Base-by-base conservation (phyloP, 2,329 filamentous ascomycete genomes). In the Escovopsis sp. region DNA sequence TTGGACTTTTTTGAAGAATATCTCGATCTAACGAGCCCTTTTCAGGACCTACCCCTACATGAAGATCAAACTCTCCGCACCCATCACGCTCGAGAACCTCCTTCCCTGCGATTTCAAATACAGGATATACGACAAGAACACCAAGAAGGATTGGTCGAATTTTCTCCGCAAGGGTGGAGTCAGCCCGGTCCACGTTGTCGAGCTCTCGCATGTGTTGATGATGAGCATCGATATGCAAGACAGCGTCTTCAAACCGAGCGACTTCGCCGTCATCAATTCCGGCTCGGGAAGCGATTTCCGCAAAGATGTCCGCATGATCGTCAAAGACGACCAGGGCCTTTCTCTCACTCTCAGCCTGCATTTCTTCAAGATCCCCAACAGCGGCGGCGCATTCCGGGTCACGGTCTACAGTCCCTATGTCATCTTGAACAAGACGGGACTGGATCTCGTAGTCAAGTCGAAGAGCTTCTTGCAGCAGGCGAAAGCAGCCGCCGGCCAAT, bases 41-140 rank as follows among this genome's bases (percentile, higher is more conserved):
- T 9, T 0, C 39, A 81, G 77, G 38, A 72, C 79, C 41, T 98
- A 98, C 52, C 90, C 90, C 0, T 90, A 90, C 55, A 96, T 98
- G 90, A 78, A 76, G 39, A 69, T 98, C 44, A 83, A 87, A 45
- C 70, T 98, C 3, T 93, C 85, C 17, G 88, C 90, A 1, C 90
- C 92, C 0, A 75, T 98, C 12, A 88, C 94, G 34, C 70, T 98
- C 4, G 88, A 98, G 55, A 98, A 98, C 45, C 63, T 98, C 30
- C 62, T 98, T 27, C 90, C 90, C 0, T 96, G 90, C 52, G 90
- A 98, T 57, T 98, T 98, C 73, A 96, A 98, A 58, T 98, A 98
- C 56, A 77, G 88, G 37, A 96, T 98, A 37, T 98, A 96, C 51
- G 90, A 98, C 63, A 94, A 92, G 62, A 92, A 94, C 55, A 94